These are phyloP conservation scores for Penstemon newberryi DNA, from an alignment of 257 asterid genomes.

Conservation along the genomic window DNA sequence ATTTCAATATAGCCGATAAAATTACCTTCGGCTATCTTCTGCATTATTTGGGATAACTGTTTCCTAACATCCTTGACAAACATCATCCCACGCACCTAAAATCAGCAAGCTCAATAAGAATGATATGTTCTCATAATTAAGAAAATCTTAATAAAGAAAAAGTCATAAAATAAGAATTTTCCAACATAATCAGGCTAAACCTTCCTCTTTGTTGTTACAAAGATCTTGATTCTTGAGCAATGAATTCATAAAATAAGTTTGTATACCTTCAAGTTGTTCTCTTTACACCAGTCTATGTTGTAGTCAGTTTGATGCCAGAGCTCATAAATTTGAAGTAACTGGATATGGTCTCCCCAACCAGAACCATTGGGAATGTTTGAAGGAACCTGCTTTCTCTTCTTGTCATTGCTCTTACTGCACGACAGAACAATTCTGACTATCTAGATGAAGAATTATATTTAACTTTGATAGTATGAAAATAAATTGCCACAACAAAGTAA, in stretches of 20 bases:
- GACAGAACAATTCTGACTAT: conserved; percentile 6
- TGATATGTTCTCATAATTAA: neutral
- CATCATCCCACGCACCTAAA: conserved; percentile 87
- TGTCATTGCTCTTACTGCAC: conserved; percentile 57
- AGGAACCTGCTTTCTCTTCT: conserved; percentile 78
- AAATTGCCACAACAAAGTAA: neutral
- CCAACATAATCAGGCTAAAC: conserved; percentile 16
- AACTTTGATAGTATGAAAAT: neutral
- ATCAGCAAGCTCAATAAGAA: conserved; percentile 33
- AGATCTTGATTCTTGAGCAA: conserved; percentile 1
- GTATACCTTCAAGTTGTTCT: conserved; percentile 79
- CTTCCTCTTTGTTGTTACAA: conserved; percentile 3
- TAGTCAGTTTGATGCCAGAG: conserved; percentile 80
- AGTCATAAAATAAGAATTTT: conserved; percentile 6
- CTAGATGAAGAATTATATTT: conserved; percentile 16
- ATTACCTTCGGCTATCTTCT: conserved; percentile 75
- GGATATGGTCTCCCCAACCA: conserved; percentile 97
- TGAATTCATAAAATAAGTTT: neutral
- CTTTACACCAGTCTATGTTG: conserved; percentile 73
- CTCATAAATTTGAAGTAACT: conserved; percentile 85
- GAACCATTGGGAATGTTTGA: conserved; percentile 90
- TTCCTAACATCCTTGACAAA: conserved; percentile 87
- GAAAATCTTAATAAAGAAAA: neutral
- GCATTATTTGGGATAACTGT: conserved; percentile 92
- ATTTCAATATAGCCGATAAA: conserved; percentile 1